Evolutionary conservation across 176 grass and related monocot genomes (phyloP).

Genomic region (Phoenix roebelenii): DNA sequence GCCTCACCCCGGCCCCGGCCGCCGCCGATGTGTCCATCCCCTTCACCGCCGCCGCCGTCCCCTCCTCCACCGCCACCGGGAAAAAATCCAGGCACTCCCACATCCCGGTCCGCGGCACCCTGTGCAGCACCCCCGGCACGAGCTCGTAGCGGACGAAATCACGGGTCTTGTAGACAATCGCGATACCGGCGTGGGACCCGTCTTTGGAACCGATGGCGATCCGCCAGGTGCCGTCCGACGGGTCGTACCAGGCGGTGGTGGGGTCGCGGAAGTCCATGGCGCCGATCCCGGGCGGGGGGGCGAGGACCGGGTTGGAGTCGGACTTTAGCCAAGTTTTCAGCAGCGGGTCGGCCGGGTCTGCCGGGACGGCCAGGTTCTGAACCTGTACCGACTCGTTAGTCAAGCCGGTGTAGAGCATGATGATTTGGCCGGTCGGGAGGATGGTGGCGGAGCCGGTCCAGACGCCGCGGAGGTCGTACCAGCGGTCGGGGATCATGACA

Average conservation of each 20-base stretch:
- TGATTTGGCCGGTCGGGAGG: background rate
- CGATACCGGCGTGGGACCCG: slow-evolving; percentile 1
- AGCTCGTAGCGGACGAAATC: slow-evolving; percentile 9
- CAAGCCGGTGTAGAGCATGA: slow-evolving; percentile 9
- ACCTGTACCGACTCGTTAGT: slow-evolving; percentile 9
- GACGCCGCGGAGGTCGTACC: slow-evolving; percentile 4
- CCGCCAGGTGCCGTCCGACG: background rate
- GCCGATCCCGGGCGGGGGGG: background rate
- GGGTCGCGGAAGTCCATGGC: slow-evolving; percentile 6
- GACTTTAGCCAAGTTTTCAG: slow-evolving; percentile 5
- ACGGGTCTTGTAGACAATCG: slow-evolving; percentile 1
- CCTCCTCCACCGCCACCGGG: background rate
- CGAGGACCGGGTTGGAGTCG: slow-evolving; percentile 11
- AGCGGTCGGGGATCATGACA: background rate
- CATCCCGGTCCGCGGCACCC: slow-evolving; percentile 9
- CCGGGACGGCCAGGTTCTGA: slow-evolving; percentile 9
- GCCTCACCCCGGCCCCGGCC: slow-evolving; percentile 20
- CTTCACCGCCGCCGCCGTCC: too few species aligned
- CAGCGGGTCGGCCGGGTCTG: slow-evolving; percentile 1
- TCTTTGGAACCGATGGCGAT: slow-evolving; percentile 11
- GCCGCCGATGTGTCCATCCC: background rate
- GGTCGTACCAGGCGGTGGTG: slow-evolving; percentile 9
- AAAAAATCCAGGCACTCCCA: slow-evolving; percentile 20
- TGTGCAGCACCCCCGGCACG: background rate
- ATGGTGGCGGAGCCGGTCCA: slow-evolving; percentile 18